Percentiles rank a stretch among this genome's conserved stretches.
Conservation (phyloP, 345 rosid genomes). For the Bruguiera sexangula region DNA sequence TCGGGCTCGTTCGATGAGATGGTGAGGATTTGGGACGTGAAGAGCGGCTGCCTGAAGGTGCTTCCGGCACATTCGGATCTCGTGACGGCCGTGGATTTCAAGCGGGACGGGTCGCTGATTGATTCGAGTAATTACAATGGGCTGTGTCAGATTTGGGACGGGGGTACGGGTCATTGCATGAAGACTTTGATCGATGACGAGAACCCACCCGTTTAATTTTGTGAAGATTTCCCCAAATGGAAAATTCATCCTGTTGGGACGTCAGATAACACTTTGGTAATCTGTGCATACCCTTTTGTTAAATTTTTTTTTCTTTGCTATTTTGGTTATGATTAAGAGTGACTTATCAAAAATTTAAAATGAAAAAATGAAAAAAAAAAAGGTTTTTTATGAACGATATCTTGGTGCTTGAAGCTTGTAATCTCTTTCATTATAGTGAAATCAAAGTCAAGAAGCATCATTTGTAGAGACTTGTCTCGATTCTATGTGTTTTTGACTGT, state of each 20-base stretch:
- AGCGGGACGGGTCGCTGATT: conserved; percentile 68
- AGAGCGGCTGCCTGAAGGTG: conserved; percentile 78
- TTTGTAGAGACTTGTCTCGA: too few species aligned
- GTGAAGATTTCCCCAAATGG: conserved; percentile 89
- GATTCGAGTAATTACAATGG: conserved; percentile 96
- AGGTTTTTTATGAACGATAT: too few species aligned
- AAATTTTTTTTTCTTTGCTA: too few species aligned
- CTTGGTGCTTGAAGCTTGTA: too few species aligned
- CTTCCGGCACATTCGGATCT: conserved; percentile 93
- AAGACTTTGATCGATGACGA: conserved; percentile 86
- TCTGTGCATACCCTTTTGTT: background rate
- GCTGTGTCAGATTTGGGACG: conserved; percentile 81
- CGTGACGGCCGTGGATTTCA: conserved; percentile 82
- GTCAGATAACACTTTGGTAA: conserved; percentile 75
- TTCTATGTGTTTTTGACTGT: too few species aligned
- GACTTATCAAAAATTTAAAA: too few species aligned
- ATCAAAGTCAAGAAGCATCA: too few species aligned
- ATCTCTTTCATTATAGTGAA: too few species aligned
- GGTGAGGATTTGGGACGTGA: conserved; percentile 89
- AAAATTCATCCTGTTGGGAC: conserved; percentile 86
- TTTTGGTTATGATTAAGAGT: too few species aligned
- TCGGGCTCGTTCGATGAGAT: conserved; percentile 91
- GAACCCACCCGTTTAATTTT: conserved; percentile 86
- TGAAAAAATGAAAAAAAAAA: too few species aligned
- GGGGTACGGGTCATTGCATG: conserved; percentile 78